Evolutionary conservation across 2,329 filamentous ascomycete species (phyloP), one percentile per base, ranked within the genome.

Genomic region (Capronia coronata): DNA sequence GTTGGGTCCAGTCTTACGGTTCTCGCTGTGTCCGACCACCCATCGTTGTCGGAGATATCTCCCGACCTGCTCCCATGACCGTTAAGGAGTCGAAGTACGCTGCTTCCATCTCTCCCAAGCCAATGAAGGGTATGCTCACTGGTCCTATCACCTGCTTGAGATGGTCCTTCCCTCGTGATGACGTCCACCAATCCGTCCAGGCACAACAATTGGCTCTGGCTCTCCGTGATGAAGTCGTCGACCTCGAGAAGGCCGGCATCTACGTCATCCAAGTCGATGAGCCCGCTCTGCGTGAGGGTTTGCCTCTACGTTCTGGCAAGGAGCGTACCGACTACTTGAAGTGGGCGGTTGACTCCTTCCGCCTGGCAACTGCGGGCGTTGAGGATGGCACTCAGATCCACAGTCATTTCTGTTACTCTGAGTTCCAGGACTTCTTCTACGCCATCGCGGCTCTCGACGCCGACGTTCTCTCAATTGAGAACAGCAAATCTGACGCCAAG

Each of bases 391-490:
- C 93, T 62, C 93, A 98, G 81, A 96, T 98, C 72, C 93, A 98
- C 85, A 96, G 90, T 59, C 93, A 98, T 80, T 98, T 98, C 87
- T 98, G 93, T 75, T 98, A 98, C 84, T 97, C 93, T 46, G 93
- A 98, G 81, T 98, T 98, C 87, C 93, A 98, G 78, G 93, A 98
- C 80, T 98, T 98, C 82, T 98, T 98, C 89, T 88, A 97, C 76
- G 93, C 93, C 75, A 98, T 98, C 64, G 88, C 93, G 60, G 91
- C 93, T 55, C 85, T 98, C 59, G 93, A 98, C 70, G 91, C 93
- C 58, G 93, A 98, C 74, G 93, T 98, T 58, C 84, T 98, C 66
- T 94, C 87, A 68, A 98, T 98, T 64, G 93, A 98, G 85, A 98
- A 98, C 87, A 94, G 87, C 86, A 98, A 98, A 86, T 94, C 87